Conservation (phyloP, 2,329 filamentous ascomycete genomes). For the Ramularia endophylla region DNA sequence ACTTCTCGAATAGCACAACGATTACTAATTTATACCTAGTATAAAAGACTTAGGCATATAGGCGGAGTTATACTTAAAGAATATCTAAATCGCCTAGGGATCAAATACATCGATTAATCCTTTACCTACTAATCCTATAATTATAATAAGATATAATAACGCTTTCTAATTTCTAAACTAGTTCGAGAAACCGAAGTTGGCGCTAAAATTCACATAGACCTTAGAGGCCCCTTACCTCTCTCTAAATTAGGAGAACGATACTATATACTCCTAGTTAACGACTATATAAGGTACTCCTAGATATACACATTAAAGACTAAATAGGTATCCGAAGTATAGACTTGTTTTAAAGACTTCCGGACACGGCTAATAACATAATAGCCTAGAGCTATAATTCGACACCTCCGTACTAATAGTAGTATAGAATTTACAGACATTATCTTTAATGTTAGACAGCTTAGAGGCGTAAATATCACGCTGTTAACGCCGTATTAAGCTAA, state of each 20-base stretch:
- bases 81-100: background rate
- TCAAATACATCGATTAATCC: slow-evolving; percentile 1
- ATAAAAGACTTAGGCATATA: slow-evolving; percentile 2
- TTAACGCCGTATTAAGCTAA: no score
- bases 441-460: no score
- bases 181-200: background rate
- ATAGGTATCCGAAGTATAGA: background rate
- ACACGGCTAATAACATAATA: background rate
- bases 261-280: background rate
- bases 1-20: background rate
- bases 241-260: background rate
- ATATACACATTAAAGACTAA: slow-evolving; percentile 2
- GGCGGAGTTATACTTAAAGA: background rate
- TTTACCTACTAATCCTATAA: background rate
- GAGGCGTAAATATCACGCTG: background rate
- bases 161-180: background rate
- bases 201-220: slow-evolving; percentile 1
- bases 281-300: background rate
- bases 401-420: background rate
- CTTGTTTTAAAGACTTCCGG: background rate
- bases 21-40: slow-evolving; percentile 1
- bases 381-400: background rate
- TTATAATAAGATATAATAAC: background rate
- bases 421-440: background rate
- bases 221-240: background rate